These are phyloP conservation scores for Neoboletus subvelutipes DNA, from an alignment of 768 basidiomycete genomes.

Conservation along the genomic window DNA sequence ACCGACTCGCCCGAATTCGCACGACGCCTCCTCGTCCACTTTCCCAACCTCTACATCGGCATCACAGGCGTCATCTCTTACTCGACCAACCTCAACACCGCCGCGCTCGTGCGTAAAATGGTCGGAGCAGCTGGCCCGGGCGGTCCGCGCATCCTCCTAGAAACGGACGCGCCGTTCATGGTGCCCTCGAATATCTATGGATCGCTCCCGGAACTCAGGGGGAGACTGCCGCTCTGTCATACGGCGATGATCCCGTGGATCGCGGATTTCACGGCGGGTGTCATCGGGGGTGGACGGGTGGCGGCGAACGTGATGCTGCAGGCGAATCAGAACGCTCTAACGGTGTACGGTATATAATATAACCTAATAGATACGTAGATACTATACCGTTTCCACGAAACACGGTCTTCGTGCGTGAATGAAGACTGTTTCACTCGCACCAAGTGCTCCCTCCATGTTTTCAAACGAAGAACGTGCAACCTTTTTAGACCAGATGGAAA, in stretches of 20 bases:
- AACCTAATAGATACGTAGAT: background rate
- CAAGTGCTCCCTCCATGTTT: too few species aligned
- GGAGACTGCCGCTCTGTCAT: constrained; percentile 69
- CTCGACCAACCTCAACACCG: constrained; percentile 69
- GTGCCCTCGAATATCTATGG: constrained; percentile 71
- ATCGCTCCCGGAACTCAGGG: constrained; percentile 49
- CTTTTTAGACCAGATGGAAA: too few species aligned
- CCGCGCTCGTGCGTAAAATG: constrained; percentile 62
- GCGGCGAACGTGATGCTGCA: constrained; percentile 57
- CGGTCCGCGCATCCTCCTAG: constrained; percentile 58
- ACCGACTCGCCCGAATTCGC: constrained; percentile 81
- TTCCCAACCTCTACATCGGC: constrained; percentile 81
- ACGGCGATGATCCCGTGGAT: constrained; percentile 87
- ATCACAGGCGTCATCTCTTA: constrained; percentile 88
- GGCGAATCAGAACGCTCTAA: constrained; percentile 62
- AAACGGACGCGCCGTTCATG: constrained; percentile 91
- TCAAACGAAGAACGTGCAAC: too few species aligned
- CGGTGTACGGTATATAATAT: constrained; percentile 50
- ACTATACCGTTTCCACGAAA: background rate
- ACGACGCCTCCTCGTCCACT: constrained; percentile 65
- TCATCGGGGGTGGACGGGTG: constrained; percentile 46
- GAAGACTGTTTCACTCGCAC: too few species aligned
- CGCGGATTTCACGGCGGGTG: constrained; percentile 65
- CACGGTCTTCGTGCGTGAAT: background rate
- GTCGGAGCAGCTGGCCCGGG: constrained; percentile 22